A percentile compares a stretch with the other conserved stretches of the same genome.
phyloP scores from a whole-genome alignment of 768 basidiomycete genomes.

The Neoboletus brunneissimus region DNA sequence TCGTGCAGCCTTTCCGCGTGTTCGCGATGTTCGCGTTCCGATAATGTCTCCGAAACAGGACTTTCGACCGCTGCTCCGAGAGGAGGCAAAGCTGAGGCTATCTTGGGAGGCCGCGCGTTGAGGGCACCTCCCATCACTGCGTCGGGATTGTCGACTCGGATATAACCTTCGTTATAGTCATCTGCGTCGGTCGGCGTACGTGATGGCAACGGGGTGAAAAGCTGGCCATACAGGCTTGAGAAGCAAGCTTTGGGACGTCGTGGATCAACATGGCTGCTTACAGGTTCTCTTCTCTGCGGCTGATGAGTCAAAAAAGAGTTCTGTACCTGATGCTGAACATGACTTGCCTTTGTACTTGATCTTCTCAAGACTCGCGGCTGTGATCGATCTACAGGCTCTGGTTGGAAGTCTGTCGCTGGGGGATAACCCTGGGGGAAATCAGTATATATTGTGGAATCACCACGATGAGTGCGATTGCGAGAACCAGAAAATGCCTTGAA shows the following conservation, averaged over 20 bases:
- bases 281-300: conserved; percentile 32
- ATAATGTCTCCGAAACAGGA: conserved; percentile 18
- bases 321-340: neutral
- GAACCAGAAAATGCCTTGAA: conserved; percentile 35
- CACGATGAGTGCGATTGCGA: conserved; percentile 30
- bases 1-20: conserved; percentile 18
- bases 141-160: conserved; percentile 32
- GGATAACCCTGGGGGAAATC: conserved; percentile 32
- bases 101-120: conserved; percentile 31
- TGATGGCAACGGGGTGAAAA: conserved; percentile 34
- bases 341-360: conserved; percentile 27
- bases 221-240: conserved; percentile 13
- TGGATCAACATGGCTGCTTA: conserved; percentile 15
- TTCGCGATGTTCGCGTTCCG: conserved; percentile 25
- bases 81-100: conserved; percentile 21
- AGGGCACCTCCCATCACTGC: conserved; percentile 33
- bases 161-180: conserved; percentile 31
- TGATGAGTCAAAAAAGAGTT: conserved; percentile 12
- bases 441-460: conserved; percentile 22
- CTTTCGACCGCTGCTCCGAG: conserved; percentile 20
- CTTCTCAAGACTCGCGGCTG: conserved; percentile 27
- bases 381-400: conserved; percentile 18
- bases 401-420: conserved; percentile 23
- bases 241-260: conserved; percentile 3
- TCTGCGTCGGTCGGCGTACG: conserved; percentile 33